A percentile compares a stretch with the other conserved stretches of the same genome.
phyloP scores from a whole-genome alignment of 106 monocot genomes.

The Dendrobium huoshanense region DNA sequence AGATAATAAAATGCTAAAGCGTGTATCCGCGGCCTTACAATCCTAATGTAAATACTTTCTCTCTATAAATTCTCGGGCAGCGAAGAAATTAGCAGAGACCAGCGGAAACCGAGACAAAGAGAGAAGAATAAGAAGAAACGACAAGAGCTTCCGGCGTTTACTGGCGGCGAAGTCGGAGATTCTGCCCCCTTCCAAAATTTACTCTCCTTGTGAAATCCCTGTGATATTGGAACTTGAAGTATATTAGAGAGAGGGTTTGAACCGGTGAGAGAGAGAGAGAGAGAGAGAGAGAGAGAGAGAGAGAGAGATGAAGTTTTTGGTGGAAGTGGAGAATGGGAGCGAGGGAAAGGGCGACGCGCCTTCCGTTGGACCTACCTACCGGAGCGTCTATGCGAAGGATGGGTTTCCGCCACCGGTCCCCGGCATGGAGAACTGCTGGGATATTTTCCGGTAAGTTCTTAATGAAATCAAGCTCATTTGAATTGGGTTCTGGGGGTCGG shows the following conservation, averaged over 20 bases:
- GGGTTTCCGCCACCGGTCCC: constrained; percentile 57
- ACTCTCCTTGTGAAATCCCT: background rate
- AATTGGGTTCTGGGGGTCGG: background rate
- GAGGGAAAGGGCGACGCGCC: constrained; percentile 33
- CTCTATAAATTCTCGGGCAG: too few species aligned
- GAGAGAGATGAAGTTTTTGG: constrained; percentile 52
- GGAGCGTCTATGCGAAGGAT: constrained; percentile 83
- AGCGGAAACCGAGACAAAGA: background rate
- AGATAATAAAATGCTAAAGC: too few species aligned
- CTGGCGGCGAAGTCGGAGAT: background rate
- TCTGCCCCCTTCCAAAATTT: background rate
- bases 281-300: background rate
- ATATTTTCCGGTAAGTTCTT: constrained; percentile 60
- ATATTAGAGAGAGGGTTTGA: background rate
- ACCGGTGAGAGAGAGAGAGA: background rate
- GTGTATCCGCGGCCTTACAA: too few species aligned
- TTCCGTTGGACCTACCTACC: constrained; percentile 67
- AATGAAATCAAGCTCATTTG: background rate
- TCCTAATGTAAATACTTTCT: too few species aligned
- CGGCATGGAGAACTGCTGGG: constrained; percentile 79
- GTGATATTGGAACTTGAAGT: background rate
- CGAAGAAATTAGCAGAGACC: background rate
- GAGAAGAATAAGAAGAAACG: background rate
- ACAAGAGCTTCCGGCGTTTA: background rate
- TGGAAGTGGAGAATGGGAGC: constrained; percentile 69